Percentiles rank a stretch among this genome's conserved stretches.
phyloP scores from a whole-genome alignment of 148 eudicot genomes.

The Talinum fruticosum region DNA sequence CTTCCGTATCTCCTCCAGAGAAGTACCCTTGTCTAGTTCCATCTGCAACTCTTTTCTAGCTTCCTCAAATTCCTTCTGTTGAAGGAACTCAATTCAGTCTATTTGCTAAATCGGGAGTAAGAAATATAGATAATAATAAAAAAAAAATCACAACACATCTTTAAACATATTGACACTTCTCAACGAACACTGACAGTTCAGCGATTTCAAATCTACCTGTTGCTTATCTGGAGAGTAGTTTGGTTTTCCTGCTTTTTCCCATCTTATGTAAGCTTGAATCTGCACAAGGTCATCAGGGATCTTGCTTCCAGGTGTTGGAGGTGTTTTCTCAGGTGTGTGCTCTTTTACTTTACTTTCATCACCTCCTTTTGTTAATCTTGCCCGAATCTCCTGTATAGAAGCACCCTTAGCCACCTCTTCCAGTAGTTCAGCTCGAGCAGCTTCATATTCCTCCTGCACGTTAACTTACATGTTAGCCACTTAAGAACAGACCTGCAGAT shows the following conservation, averaged over 20 bases:
- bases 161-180: no score
- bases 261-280: constrained; percentile 60
- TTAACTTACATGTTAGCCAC: background rate
- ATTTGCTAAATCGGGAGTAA: no score
- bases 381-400: constrained; percentile 63
- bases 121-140: no score
- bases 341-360: constrained; percentile 35
- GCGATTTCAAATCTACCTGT: constrained; percentile 40
- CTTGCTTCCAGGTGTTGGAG: constrained; percentile 38
- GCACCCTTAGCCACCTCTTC: constrained; percentile 71
- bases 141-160: no score
- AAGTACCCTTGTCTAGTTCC: constrained; percentile 68
- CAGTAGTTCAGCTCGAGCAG: constrained; percentile 71
- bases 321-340: constrained; percentile 19
- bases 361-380: constrained; percentile 52
- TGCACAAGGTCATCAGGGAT: constrained; percentile 71
- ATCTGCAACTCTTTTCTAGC: constrained; percentile 78
- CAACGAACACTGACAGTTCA: background rate
- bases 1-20: constrained; percentile 60
- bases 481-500: background rate
- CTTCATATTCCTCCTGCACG: constrained; percentile 81
- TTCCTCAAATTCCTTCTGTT: constrained; percentile 82
- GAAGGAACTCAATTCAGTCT: no score
- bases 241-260: constrained; percentile 83
- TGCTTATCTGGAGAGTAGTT: constrained; percentile 61